Base-by-base conservation (phyloP, 2,329 filamentous ascomycete genomes). In the Sclerotinia sclerotiorum region DNA sequence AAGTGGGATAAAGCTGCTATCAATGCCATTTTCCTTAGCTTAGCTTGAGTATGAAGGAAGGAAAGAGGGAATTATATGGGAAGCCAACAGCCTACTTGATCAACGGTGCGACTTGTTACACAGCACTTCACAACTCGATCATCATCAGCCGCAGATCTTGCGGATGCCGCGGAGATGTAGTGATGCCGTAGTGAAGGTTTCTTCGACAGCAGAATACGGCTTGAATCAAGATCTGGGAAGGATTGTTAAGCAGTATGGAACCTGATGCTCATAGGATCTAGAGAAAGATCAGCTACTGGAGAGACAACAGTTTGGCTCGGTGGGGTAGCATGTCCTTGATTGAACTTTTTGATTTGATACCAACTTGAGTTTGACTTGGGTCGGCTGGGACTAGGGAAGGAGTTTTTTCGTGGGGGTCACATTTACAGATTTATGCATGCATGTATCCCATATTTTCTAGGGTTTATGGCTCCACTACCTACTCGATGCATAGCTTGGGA, bases 1-100 rank as follows among this genome's bases (percentile, higher is more conserved):
- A 97, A 97, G 82, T 98, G 97, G 78, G 94, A 97, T 82, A 97
- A 97, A 83, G 84, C 84, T 52, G 87, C 88, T 60, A 89, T 99
- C 75, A 87, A 90, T 58, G 86, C 87, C 29, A 83, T 90, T 13
- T 89, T 78, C 65, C 57, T 74, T 52, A 60, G 42, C 8, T n/a
- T 67, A 11, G 64, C 42, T 60, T 67, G 19, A 57, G 15, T 2
- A 21, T 24, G 3, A 15, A 15, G 24, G 15, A 17, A 29, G 13
- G 4, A 27, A 42, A 3, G 48, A 17, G 3, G 3, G 10, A 4
- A 29, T 21, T 15, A 27, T 4, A 21, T 29, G 21, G 19, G 39
- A 44, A 46, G 19, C 10, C 19, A 24, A 35, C 21, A 32, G 21
- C 32, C 19, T 49, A 24, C 3, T 6, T 39, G 44, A 24, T 49